Evolutionary conservation across 1,284 basidiomycete species (phyloP), one percentile per base, ranked within the genome.

Genomic region (Porodaedalea pini): DNA sequence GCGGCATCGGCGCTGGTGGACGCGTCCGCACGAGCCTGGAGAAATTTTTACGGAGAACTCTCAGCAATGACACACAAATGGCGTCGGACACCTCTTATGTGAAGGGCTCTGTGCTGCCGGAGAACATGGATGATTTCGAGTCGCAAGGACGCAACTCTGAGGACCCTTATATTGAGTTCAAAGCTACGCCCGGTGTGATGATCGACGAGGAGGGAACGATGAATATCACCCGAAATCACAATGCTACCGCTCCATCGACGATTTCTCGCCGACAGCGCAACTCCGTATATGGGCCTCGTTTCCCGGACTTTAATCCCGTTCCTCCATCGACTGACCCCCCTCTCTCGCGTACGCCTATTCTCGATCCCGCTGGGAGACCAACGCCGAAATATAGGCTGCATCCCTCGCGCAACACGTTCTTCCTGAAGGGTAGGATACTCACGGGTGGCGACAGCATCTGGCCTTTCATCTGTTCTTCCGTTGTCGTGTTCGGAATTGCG

Each of bases 381-480:
- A 64, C 80, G 49, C 79, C 79, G 47, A 81, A 82, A 51, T 86
- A 86, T 69, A 72, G 83, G 62, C 67, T 76, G 36, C 81, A 89
- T 67, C 83, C 84, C 2, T 90, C 88, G 3, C 75, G 80, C 57
- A 92, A 91, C 70, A 77, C 74, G n/a, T 95, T 90, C 71, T 87
- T 88, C 66, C 74, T 86, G 51, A 65, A 75, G 0, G 94, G 94
- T 0, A 78, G 75, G 54, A 58, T 92, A 11, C 72, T 96, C 63
- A 89, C 88, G 0, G 92, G 92, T n/a, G 91, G 91, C 3, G 94
- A 96, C 71, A 80, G 82, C 21, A 85, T 86, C 0, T 83, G 81
- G 75, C 90, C 92, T 3, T 90, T 95, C 64, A 66, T 91, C 5
- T 77, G 77, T 0, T 83, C 82, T 2, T 71, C 93, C 51, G 67